These are phyloP conservation scores for Neoboletus brunneissimus DNA, from an alignment of 768 basidiomycete genomes.

Conservation along the genomic window DNA sequence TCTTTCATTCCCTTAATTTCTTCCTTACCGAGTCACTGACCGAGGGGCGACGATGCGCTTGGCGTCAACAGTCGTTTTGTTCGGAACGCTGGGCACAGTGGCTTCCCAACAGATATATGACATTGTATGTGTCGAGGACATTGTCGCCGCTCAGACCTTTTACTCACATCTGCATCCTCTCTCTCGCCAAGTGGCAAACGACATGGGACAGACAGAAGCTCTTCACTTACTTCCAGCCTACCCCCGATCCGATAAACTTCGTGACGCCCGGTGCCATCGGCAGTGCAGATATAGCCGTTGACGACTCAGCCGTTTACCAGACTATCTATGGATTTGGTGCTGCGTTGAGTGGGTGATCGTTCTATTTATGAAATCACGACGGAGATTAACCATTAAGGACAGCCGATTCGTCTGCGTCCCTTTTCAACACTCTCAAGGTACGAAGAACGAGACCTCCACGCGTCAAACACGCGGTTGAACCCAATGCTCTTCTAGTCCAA, in stretches of 20 bases:
- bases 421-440: constrained; percentile 66
- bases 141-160: background rate
- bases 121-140: constrained; percentile 36
- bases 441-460: background rate
- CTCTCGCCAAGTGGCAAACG: constrained; percentile 52
- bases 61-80: constrained; percentile 11
- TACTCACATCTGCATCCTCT: background rate
- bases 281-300: constrained; percentile 59
- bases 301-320: constrained; percentile 57
- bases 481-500: constrained; percentile 35
- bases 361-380: background rate
- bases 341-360: constrained; percentile 48
- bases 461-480: constrained; percentile 1
- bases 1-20: constrained; percentile 2
- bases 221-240: constrained; percentile 32
- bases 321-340: constrained; percentile 66
- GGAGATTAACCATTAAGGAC: constrained; percentile 2
- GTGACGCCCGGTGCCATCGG: constrained; percentile 49
- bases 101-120: constrained; percentile 54
- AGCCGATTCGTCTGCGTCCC: constrained; percentile 72
- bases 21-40: background rate
- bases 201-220: constrained; percentile 33
- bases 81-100: constrained; percentile 22
- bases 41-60: constrained; percentile 13
- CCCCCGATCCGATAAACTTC: constrained; percentile 32